Evolutionary conservation across 805 yeast genomes (phyloP).

Genomic region (Candida morakotiae): DNA sequence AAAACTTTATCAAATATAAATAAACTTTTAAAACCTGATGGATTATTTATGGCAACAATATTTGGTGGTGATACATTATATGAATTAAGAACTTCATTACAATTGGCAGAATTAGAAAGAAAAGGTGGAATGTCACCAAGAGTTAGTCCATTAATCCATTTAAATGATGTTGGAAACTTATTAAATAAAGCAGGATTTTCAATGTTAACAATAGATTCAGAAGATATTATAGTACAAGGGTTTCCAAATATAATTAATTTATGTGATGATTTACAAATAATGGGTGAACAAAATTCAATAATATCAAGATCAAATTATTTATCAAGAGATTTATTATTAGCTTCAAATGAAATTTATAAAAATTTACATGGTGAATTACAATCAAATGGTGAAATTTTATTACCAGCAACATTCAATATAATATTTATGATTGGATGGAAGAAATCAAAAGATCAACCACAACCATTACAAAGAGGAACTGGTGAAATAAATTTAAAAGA

Average conservation of each 20-base stretch:
- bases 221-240: constrained; percentile 70
- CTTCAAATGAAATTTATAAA: constrained; percentile 72
- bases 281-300: constrained; percentile 83
- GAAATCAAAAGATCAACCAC: constrained; percentile 62
- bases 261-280: constrained; percentile 66
- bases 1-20: constrained; percentile 53
- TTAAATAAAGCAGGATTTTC: constrained; percentile 74
- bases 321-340: constrained; percentile 61
- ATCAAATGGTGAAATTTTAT: constrained; percentile 35
- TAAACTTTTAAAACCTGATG: constrained; percentile 67
- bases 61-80: constrained; percentile 84
- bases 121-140: constrained; percentile 78
- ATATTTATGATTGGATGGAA: constrained; percentile 91
- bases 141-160: constrained; percentile 74
- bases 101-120: constrained; percentile 78
- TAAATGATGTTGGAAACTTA: constrained; percentile 70
- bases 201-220: constrained; percentile 79
- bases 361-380: constrained; percentile 66
- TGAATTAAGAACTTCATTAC: constrained; percentile 75
- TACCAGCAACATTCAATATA: constrained; percentile 80
- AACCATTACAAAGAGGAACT: constrained; percentile 70
- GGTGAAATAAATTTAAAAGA: constrained; percentile 69
- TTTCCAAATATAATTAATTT: constrained; percentile 69
- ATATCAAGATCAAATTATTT: constrained; percentile 39
- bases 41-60: constrained; percentile 75